Conservation (phyloP, 2,329 filamentous ascomycete species). For the Stagonosporopsis tanaceti region DNA sequence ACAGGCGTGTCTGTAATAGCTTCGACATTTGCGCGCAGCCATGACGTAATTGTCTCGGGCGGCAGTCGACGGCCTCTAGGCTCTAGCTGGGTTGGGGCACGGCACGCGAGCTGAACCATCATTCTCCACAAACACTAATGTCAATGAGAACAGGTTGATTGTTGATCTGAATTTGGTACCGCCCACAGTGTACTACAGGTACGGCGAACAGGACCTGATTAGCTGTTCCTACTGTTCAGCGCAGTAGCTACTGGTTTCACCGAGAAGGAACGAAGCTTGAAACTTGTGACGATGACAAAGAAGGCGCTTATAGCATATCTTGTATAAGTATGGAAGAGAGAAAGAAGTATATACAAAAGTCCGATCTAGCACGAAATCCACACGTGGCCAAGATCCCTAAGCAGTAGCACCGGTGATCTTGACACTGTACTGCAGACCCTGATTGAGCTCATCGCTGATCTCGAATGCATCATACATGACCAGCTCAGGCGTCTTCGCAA, state of each 20-base stretch:
- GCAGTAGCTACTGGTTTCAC: too few relatives aligned
- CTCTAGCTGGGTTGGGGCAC: constrained; percentile 9
- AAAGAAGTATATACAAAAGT: neutral
- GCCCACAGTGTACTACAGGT: neutral
- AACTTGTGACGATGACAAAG: too few relatives aligned
- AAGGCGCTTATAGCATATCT: too few relatives aligned
- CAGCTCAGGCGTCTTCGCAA: constrained; percentile 26
- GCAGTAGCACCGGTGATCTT: constrained; percentile 20
- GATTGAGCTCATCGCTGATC: constrained; percentile 16
- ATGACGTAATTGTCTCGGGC: constrained; percentile 5
- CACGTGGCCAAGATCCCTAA: neutral
- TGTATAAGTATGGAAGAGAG: too few relatives aligned
- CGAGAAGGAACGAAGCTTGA: too few relatives aligned
- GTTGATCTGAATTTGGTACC: neutral
- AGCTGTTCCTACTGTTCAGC: too few relatives aligned
- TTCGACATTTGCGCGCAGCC: constrained; percentile 7
- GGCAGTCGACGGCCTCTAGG: constrained; percentile 6
- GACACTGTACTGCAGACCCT: constrained; percentile 23
- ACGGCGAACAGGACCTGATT: neutral
- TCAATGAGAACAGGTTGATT: neutral
- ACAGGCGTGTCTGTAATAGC: constrained; percentile 8
- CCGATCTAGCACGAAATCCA: neutral
- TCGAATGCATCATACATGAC: constrained; percentile 24
- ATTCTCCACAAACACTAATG: neutral
- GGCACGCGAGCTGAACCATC: constrained; percentile 8